A percentile compares a stretch with the other conserved stretches of the same genome.
These are phyloP conservation scores for Baorangia bicolor DNA, from an alignment of 768 basidiomycete genomes.

Conservation along the genomic window DNA sequence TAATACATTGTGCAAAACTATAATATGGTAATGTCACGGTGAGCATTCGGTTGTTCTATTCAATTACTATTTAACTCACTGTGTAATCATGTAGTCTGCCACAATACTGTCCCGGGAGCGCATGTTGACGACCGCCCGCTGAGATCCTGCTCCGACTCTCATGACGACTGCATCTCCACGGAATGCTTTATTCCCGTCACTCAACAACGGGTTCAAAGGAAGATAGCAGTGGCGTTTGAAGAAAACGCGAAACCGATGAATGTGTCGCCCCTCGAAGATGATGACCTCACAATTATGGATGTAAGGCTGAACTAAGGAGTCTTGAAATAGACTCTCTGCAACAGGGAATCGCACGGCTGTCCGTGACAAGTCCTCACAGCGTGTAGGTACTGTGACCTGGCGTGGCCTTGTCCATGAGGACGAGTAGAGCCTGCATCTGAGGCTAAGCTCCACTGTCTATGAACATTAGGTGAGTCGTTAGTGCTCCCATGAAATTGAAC, in stretches of 20 bases:
- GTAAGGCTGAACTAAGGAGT: slow-evolving; percentile 1
- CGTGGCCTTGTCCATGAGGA: neutral
- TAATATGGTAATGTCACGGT: no score
- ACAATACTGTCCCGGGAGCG: neutral
- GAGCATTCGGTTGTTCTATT: no score
- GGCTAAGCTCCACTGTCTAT: neutral
- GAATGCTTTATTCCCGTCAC: neutral
- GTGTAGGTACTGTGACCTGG: neutral
- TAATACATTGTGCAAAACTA: no score
- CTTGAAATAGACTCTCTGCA: slow-evolving; percentile 2
- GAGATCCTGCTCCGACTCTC: neutral
- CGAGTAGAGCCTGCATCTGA: slow-evolving; percentile 1
- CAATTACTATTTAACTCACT: no score
- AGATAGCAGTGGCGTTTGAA: slow-evolving; percentile 9
- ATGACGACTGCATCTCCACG: slow-evolving; percentile 1
- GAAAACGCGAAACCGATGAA: slow-evolving; percentile 2
- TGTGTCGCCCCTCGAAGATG: neutral
- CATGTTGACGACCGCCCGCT: slow-evolving; percentile 6
- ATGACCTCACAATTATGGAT: slow-evolving; percentile 7
- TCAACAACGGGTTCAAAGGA: neutral
- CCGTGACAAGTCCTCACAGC: neutral
- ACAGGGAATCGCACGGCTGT: neutral
- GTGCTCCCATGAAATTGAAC: no score
- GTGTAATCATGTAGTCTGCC: slow-evolving; percentile 5
- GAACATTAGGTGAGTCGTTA: neutral